Conservation (phyloP, 2,329 filamentous ascomycete species). For the Drechslerella dactyloides region DNA sequence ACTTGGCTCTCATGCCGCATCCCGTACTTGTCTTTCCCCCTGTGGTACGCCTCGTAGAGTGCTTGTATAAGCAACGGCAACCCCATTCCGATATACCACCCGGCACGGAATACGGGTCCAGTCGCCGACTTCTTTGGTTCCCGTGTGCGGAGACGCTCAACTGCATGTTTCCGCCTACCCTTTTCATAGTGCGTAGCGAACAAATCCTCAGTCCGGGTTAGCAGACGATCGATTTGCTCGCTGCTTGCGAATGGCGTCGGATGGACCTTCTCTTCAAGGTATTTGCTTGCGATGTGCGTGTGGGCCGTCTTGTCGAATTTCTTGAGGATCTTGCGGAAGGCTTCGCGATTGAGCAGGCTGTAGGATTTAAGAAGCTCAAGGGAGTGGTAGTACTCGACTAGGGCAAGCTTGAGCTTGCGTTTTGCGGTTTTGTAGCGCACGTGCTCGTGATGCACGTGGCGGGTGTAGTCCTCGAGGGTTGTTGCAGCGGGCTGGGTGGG, state of each 20-base stretch:
- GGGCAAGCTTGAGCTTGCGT: constrained; percentile 84
- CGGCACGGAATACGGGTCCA: constrained; percentile 67
- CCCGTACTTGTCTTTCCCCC: constrained; percentile 24
- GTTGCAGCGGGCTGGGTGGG: constrained; percentile 41
- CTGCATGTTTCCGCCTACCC: constrained; percentile 89
- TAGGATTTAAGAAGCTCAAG: constrained; percentile 93
- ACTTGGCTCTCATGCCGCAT: constrained; percentile 56
- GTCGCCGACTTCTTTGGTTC: constrained; percentile 66
- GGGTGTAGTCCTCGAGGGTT: constrained; percentile 62
- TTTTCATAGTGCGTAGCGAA: constrained; percentile 94
- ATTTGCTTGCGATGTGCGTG: constrained; percentile 76
- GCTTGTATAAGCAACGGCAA: constrained; percentile 71
- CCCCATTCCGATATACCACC: constrained; percentile 71
- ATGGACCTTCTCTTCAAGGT: constrained; percentile 90
- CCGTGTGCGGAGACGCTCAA: constrained; percentile 77
- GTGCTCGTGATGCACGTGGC: constrained; percentile 59
- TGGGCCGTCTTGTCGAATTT: constrained; percentile 94
- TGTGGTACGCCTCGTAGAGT: constrained; percentile 56
- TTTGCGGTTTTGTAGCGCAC: constrained; percentile 86
- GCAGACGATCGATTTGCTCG: constrained; percentile 78
- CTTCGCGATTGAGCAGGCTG: constrained; percentile 84
- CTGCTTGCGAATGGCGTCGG: constrained; percentile 90
- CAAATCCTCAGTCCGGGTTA: constrained; percentile 82
- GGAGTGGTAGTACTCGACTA: constrained; percentile 91
- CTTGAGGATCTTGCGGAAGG: constrained; percentile 97